Percentiles rank a stretch among this genome's conserved stretches.
Conservation (phyloP, 805 yeast genomes). For the Wickerhamiella occidentalis region DNA sequence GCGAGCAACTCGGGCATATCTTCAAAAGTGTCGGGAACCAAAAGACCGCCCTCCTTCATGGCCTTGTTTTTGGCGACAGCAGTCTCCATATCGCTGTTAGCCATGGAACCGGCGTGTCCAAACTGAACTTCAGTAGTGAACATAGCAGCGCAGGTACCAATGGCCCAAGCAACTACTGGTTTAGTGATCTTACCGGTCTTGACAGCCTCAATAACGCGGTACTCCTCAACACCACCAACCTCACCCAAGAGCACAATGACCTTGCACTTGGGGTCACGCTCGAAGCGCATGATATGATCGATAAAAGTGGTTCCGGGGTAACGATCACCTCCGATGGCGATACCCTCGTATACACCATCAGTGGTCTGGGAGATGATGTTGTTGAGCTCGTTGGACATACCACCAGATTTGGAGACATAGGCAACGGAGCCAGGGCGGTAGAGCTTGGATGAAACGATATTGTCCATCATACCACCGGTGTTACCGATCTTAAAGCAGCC, state of each 20-base stretch:
- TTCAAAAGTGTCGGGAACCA: conserved; percentile 67
- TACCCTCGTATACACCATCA: conserved; percentile 42
- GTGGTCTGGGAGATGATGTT: conserved; percentile 36
- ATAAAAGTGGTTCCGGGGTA: conserved; percentile 63
- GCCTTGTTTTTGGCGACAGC: conserved; percentile 56
- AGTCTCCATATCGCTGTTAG: conserved; percentile 59
- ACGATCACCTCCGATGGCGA: conserved; percentile 64
- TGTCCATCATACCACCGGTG: conserved; percentile 42
- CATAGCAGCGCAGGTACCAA: conserved; percentile 61
- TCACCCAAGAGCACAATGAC: conserved; percentile 56
- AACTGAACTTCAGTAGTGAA: conserved; percentile 49
- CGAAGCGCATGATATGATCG: conserved; percentile 53
- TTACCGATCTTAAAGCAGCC: conserved; percentile 39
- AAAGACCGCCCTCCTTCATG: conserved; percentile 87
- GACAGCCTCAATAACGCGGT: conserved; percentile 57
- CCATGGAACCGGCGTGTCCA: conserved; percentile 63
- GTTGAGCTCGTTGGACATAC: conserved; percentile 39
- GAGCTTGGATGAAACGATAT: conserved; percentile 37
- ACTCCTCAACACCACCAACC: conserved; percentile 64
- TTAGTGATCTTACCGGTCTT: conserved; percentile 50
- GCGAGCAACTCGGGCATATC: conserved; percentile 33
- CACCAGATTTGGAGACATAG: conserved; percentile 38
- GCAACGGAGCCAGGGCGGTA: conserved; percentile 39
- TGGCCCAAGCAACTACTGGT: conserved; percentile 63
- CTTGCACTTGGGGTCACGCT: conserved; percentile 53